phyloP scores from a whole-genome alignment of 768 basidiomycete genomes.

The Leccinum longicurvipes region DNA sequence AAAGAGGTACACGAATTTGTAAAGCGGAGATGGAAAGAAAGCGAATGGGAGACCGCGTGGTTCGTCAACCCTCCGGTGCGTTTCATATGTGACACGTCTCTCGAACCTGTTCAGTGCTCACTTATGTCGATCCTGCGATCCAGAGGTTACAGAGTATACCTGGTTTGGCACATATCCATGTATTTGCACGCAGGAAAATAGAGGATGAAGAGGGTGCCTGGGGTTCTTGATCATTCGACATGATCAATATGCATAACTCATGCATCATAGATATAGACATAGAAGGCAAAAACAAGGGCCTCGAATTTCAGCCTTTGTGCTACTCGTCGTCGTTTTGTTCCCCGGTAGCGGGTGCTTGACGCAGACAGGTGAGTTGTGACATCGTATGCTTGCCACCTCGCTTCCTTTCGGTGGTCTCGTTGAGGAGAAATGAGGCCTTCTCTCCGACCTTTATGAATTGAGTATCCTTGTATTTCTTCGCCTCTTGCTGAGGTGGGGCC shows the following conservation, averaged over 20 bases:
- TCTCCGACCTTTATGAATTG: neutral
- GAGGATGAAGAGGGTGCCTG: conserved; percentile 18
- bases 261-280: conserved; percentile 3
- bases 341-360: neutral
- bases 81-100: neutral
- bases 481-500: neutral
- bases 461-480: neutral
- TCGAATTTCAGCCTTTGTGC: neutral
- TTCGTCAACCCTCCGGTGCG: conserved; percentile 86
- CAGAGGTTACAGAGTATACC: conserved; percentile 82
- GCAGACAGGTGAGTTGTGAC: neutral
- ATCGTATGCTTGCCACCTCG: neutral
- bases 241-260: neutral
- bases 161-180: conserved; percentile 81
- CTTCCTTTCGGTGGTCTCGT: neutral
- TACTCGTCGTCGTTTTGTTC: neutral
- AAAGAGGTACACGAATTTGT: conserved; percentile 63
- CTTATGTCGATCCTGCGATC: neutral
- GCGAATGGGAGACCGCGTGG: conserved; percentile 88
- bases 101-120: neutral
- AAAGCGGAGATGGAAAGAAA: conserved; percentile 60
- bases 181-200: conserved; percentile 68
- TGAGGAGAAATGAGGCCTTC: neutral
- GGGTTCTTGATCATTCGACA: conserved; percentile 6
- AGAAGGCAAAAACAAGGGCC: conserved; percentile 3